Conservation (phyloP, 1,139 yeast genomes). For the Sugiyamaella neomexicana region DNA sequence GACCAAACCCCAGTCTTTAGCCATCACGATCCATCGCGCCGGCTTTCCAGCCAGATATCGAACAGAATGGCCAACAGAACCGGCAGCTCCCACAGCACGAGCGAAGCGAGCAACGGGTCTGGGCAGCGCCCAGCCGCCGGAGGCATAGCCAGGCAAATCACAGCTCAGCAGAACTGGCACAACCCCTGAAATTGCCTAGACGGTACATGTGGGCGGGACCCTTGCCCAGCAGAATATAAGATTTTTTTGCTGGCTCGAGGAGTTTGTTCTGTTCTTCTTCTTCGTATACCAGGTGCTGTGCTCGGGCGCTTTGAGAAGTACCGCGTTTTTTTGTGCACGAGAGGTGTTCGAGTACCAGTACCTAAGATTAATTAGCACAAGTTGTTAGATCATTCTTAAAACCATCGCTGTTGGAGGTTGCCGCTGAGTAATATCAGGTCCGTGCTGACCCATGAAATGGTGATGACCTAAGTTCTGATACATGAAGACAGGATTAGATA, state of each 20-base stretch:
- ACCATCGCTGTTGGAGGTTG: conserved; percentile 96
- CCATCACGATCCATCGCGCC: too few species aligned
- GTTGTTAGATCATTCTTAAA: conserved; percentile 57
- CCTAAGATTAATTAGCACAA: conserved; percentile 13
- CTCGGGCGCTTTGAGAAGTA: conserved; percentile 10
- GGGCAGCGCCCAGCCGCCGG: too few species aligned
- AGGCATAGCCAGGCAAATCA: too few species aligned
- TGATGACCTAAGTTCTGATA: conserved; percentile 89
- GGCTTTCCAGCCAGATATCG: too few species aligned
- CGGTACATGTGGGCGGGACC: neutral
- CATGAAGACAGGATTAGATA: conserved; percentile 40
- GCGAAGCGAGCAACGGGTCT: too few species aligned
- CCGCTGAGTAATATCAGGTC: conserved; percentile 47
- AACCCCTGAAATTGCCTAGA: neutral
- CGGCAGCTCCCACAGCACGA: too few species aligned
- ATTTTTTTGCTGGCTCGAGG: neutral
- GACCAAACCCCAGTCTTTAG: too few species aligned
- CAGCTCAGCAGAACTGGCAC: too few species aligned
- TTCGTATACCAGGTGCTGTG: conserved; percentile 4
- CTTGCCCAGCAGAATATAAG: conserved; percentile 14
- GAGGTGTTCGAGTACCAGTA: neutral
- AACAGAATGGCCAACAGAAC: too few species aligned
- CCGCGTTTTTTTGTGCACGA: conserved; percentile 15
- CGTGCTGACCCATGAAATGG: conserved; percentile 82
- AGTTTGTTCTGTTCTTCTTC: conserved; percentile 2